These are phyloP conservation scores for Ophiocordyceps sinensis DNA, from an alignment of 2,329 filamentous ascomycete species.

Conservation along the genomic window DNA sequence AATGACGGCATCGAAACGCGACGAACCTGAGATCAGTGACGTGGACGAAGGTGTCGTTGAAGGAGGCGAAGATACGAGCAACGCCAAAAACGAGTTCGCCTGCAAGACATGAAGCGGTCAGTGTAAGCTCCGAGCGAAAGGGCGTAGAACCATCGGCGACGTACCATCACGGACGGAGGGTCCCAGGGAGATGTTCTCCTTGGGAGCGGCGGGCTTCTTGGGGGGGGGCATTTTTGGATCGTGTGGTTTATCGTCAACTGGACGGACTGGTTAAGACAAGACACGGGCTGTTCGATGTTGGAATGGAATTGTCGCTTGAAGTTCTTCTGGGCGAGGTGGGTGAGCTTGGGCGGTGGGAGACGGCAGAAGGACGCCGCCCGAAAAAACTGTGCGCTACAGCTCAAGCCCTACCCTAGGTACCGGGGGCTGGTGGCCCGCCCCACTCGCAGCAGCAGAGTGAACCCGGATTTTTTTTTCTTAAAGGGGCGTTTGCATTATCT, in stretches of 20 bases:
- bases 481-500: conserved; percentile 6
- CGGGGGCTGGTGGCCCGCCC: neutral
- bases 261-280: conserved; percentile 19
- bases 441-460: neutral
- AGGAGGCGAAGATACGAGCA: conserved; percentile 89
- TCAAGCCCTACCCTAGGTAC: conserved; percentile 20
- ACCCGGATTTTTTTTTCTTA: neutral
- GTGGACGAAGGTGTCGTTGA: conserved; percentile 93
- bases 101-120: conserved; percentile 19
- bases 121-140: neutral
- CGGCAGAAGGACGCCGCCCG: conserved; percentile 18
- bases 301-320: conserved; percentile 13
- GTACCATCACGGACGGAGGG: conserved; percentile 91
- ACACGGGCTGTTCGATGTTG: conserved; percentile 12
- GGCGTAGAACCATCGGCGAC: conserved; percentile 1
- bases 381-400: conserved; percentile 8
- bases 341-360: conserved; percentile 18
- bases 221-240: conserved; percentile 68
- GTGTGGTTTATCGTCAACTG: conserved; percentile 19
- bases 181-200: conserved; percentile 98
- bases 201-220: conserved; percentile 74
- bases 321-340: conserved; percentile 12
- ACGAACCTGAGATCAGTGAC: conserved; percentile 95
- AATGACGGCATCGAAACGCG: conserved; percentile 3
- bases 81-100: conserved; percentile 97